These are phyloP conservation scores for Podaxis sp. DNA, from an alignment of 768 basidiomycete genomes.

Conservation along the genomic window DNA sequence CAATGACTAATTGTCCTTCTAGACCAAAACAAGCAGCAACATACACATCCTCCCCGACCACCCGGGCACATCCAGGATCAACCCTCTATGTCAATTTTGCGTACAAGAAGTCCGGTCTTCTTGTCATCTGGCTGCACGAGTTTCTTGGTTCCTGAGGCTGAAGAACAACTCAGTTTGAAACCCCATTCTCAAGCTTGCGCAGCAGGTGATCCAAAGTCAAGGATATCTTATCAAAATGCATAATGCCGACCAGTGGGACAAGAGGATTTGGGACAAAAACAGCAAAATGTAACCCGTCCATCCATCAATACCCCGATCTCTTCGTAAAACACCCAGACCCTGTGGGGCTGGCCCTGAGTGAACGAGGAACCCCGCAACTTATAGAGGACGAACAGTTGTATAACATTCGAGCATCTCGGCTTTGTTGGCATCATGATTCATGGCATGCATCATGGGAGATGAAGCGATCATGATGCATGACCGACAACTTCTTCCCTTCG, in stretches of 20 bases:
- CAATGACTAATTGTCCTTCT: conserved; percentile 1
- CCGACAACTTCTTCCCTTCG: too few relatives aligned
- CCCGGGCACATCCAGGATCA: neutral
- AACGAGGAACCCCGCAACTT: neutral
- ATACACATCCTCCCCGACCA: neutral
- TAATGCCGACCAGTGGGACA: neutral
- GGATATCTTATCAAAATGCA: neutral
- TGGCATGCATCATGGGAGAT: too few relatives aligned
- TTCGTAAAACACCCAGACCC: neutral
- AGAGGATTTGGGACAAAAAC: neutral
- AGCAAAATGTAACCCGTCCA: neutral
- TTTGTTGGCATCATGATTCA: neutral
- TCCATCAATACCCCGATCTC: neutral
- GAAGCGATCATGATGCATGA: too few relatives aligned
- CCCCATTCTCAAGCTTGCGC: neutral
- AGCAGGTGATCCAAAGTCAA: neutral
- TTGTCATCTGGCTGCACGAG: neutral
- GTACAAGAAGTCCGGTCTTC: neutral
- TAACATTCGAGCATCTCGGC: neutral
- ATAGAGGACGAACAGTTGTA: neutral
- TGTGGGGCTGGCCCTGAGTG: neutral
- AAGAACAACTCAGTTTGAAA: neutral
- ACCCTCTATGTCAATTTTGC: neutral
- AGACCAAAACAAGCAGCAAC: neutral
- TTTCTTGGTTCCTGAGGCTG: neutral